These are phyloP conservation scores for Jaapia argillacea DNA, from an alignment of 768 basidiomycete species.

Conservation along the genomic window DNA sequence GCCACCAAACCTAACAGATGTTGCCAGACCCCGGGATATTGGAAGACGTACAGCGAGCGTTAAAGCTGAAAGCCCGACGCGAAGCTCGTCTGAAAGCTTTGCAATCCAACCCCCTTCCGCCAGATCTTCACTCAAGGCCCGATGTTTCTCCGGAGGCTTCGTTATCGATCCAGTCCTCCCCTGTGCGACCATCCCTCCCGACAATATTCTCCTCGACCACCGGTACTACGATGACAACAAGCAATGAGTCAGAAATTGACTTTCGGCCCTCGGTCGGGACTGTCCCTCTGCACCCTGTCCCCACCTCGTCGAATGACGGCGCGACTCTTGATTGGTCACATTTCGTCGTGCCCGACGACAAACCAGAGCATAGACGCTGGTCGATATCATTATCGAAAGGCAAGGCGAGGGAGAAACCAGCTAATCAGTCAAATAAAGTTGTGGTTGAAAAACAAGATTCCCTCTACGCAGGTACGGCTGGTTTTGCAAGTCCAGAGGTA, in stretches of 20 bases:
- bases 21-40: constrained; percentile 64
- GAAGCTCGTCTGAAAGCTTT: constrained; percentile 47
- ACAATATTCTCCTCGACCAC: constrained; percentile 2
- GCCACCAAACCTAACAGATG: constrained; percentile 7
- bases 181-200: constrained; percentile 8
- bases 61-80: constrained; percentile 63
- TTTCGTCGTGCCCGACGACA: constrained; percentile 39
- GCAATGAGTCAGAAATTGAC: constrained; percentile 42
- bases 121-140: constrained; percentile 12
- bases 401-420: constrained; percentile 50
- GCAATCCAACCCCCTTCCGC: constrained; percentile 8
- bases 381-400: constrained; percentile 44
- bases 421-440: constrained; percentile 27
- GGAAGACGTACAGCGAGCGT: constrained; percentile 70
- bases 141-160: constrained; percentile 19
- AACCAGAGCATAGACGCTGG: constrained; percentile 54
- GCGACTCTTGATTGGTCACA: constrained; percentile 66
- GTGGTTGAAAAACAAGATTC: constrained; percentile 52
- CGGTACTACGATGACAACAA: constrained; percentile 3
- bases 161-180: constrained; percentile 21
- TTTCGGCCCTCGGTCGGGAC: constrained; percentile 56
- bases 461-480: constrained; percentile 39
- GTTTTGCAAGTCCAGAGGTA: not conserved
- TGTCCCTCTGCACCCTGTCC: constrained; percentile 49
- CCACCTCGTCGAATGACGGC: constrained; percentile 59